Conservation (phyloP, 345 rosid species). For the Dipteronia dyeriana region DNA sequence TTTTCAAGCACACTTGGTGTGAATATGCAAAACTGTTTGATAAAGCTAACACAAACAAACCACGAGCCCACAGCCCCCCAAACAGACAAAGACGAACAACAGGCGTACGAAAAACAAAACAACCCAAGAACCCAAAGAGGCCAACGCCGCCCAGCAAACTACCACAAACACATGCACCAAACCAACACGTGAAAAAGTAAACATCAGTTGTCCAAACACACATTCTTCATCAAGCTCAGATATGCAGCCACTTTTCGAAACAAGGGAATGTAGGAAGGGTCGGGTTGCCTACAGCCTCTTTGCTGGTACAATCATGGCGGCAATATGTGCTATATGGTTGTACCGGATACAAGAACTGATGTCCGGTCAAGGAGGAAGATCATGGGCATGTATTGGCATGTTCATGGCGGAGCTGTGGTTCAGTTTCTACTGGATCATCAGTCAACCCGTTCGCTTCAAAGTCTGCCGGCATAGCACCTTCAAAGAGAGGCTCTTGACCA, state of each 20-base stretch:
- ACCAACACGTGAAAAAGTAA: too few species aligned
- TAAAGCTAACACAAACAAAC: too few species aligned
- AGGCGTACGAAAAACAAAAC: too few species aligned
- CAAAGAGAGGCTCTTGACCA: slow-evolving; percentile 40
- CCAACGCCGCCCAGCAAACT: too few species aligned
- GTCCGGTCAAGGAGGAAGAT: slow-evolving; percentile 16
- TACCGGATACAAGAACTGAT: slow-evolving; percentile 28
- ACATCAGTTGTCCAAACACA: too few species aligned
- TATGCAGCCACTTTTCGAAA: slow-evolving; percentile 18
- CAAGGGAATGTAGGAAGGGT: slow-evolving; percentile 23
- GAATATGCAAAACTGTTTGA: too few species aligned
- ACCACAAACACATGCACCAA: too few species aligned
- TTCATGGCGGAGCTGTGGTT: slow-evolving; percentile 44
- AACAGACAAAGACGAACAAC: too few species aligned
- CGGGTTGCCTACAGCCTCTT: slow-evolving; percentile 29
- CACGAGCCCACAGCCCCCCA: too few species aligned
- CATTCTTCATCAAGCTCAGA: too few species aligned
- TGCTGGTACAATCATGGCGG: slow-evolving; percentile 31
- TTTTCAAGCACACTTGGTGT: too few species aligned
- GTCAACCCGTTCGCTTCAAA: slow-evolving; percentile 53
- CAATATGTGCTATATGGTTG: slow-evolving; percentile 39
- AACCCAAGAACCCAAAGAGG: too few species aligned
- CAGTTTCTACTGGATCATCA: slow-evolving; percentile 51
- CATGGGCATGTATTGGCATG: slow-evolving; percentile 45
- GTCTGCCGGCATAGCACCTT: slow-evolving; percentile 29